These are phyloP conservation scores for Stemphylium vesicarium DNA, from an alignment of 2,329 filamentous ascomycete genomes.

Conservation along the genomic window DNA sequence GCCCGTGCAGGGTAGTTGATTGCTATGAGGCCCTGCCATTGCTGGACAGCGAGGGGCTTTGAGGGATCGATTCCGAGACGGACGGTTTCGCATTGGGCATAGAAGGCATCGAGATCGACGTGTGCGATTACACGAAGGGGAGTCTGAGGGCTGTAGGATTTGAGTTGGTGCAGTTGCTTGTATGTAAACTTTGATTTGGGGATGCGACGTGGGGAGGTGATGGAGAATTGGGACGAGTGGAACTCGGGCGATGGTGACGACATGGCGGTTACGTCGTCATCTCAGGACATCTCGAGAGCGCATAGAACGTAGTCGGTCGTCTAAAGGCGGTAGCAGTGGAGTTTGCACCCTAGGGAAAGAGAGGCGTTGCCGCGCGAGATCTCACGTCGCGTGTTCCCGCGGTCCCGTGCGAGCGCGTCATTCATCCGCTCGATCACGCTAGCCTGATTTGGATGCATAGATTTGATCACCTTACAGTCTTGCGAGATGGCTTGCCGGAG, in stretches of 20 bases:
- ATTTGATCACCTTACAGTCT: neutral
- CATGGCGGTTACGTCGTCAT: slow-evolving; percentile 33
- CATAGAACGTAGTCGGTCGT: neutral
- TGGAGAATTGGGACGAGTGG: slow-evolving; percentile 55
- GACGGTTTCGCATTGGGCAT: slow-evolving; percentile 91
- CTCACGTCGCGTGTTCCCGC: slow-evolving; percentile 38
- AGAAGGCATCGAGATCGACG: slow-evolving; percentile 96
- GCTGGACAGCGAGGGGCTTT: slow-evolving; percentile 87
- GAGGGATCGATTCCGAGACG: slow-evolving; percentile 76
- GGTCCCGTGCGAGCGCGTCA: slow-evolving; percentile 45
- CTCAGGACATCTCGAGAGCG: slow-evolving; percentile 11
- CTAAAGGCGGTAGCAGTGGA: neutral
- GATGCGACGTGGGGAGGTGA: slow-evolving; percentile 42
- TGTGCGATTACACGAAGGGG: slow-evolving; percentile 89
- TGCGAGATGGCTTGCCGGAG: too few relatives aligned
- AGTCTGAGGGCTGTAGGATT: slow-evolving; percentile 71
- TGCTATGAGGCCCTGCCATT: slow-evolving; percentile 94
- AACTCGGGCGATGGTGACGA: slow-evolving; percentile 58
- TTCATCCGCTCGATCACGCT: slow-evolving; percentile 33
- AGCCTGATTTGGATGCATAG: slow-evolving; percentile 6
- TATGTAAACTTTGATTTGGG: slow-evolving; percentile 79
- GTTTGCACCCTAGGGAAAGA: slow-evolving; percentile 4
- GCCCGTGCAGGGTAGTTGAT: slow-evolving; percentile 92
- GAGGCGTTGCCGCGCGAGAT: slow-evolving; percentile 9
- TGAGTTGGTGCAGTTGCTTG: slow-evolving; percentile 78